These are phyloP conservation scores for Pestalotiopsis sp. DNA, from an alignment of 2,329 filamentous ascomycete species.

Conservation along the genomic window DNA sequence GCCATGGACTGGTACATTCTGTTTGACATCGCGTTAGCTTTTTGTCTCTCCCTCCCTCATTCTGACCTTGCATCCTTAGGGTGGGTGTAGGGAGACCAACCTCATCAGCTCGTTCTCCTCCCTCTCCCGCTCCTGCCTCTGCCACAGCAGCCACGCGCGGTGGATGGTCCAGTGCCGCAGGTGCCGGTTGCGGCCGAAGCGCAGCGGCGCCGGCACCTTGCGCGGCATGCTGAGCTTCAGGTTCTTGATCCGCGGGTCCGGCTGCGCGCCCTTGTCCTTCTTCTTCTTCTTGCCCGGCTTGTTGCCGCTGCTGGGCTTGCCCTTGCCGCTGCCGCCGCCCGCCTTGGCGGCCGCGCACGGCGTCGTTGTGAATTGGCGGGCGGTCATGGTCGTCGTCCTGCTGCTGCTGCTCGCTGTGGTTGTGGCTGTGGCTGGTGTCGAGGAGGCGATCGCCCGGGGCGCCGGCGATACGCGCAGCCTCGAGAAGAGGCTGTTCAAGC, in stretches of 20 bases:
- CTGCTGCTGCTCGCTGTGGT: background rate
- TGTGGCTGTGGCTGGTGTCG: background rate
- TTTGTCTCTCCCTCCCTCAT: background rate
- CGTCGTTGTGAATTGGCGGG: background rate
- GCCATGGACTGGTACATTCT: slow-evolving; percentile 79
- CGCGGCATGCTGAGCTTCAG: slow-evolving; percentile 53
- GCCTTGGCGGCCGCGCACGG: background rate
- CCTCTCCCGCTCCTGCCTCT: slow-evolving; percentile 65
- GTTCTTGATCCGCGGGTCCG: slow-evolving; percentile 45
- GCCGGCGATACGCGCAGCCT: slow-evolving; percentile 1
- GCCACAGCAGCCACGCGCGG: slow-evolving; percentile 87
- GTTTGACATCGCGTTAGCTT: background rate
- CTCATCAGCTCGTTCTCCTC: slow-evolving; percentile 74
- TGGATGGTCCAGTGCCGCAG: slow-evolving; percentile 99
- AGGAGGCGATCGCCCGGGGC: background rate
- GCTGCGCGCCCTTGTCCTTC: slow-evolving; percentile 36
- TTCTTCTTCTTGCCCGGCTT: slow-evolving; percentile 20
- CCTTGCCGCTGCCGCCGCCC: background rate
- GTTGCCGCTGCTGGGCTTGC: background rate
- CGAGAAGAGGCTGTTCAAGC: background rate
- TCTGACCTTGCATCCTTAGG: background rate
- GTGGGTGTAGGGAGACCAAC: slow-evolving; percentile 19
- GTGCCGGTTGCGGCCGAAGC: slow-evolving; percentile 83
- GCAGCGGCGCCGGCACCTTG: slow-evolving; percentile 68
- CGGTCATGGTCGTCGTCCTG: background rate